Conservation (phyloP, 73 alveolate species). For the Symbiodinium natans region DNA sequence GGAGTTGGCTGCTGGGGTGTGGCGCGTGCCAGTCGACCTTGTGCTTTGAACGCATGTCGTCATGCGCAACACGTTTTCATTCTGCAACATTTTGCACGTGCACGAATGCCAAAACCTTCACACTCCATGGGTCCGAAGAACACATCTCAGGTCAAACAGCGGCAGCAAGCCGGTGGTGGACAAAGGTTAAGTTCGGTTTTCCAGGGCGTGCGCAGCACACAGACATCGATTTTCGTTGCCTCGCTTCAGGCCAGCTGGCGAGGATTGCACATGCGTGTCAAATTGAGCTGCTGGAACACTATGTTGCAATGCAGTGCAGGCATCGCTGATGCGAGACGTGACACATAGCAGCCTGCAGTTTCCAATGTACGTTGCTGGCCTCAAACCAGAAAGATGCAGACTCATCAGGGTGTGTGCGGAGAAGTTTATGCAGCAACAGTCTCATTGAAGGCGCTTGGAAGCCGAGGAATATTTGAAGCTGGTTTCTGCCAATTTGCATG, state of each 20-base stretch:
- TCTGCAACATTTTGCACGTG: neutral
- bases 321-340: slow-evolving; percentile 86
- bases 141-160: slow-evolving; percentile 73
- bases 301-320: neutral
- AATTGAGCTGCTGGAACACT: neutral
- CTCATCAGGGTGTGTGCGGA: neutral
- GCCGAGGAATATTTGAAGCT: slow-evolving; percentile 63
- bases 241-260: slow-evolving; percentile 47
- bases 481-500: slow-evolving; percentile 33
- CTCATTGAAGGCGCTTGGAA: neutral
- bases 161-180: slow-evolving; percentile 83
- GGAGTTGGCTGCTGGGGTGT: slow-evolving; percentile 76
- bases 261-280: too few relatives aligned
- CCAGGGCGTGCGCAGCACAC: slow-evolving; percentile 72
- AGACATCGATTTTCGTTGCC: slow-evolving; percentile 59
- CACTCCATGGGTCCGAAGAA: too few relatives aligned
- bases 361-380: slow-evolving; percentile 44
- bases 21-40: slow-evolving; percentile 84
- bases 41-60: too few relatives aligned
- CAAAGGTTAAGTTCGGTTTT: slow-evolving; percentile 43
- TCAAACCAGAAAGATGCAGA: neutral
- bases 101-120: neutral
- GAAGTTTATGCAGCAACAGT: too few relatives aligned
- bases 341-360: slow-evolving; percentile 90
- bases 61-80: neutral